A percentile compares a stretch with the other conserved stretches of the same genome.
These are phyloP conservation scores for Salvia rosmarinus DNA, from an alignment of 257 asterid genomes.

Conservation along the genomic window DNA sequence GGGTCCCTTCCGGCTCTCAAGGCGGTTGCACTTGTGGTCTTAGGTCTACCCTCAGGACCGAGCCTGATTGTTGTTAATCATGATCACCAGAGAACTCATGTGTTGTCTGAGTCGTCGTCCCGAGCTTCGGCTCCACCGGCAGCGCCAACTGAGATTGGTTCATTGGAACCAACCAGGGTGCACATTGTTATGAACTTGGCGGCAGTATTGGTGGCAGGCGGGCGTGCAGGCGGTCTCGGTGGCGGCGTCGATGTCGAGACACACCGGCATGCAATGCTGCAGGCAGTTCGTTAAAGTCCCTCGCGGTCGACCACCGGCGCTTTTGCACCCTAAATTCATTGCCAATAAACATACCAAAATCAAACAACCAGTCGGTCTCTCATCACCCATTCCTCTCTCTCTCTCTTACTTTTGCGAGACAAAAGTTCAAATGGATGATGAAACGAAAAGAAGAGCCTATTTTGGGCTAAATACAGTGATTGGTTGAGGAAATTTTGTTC, in stretches of 20 bases:
- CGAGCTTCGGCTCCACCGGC: too few species aligned
- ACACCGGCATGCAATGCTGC: conserved; percentile 29
- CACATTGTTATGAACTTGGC: conserved; percentile 29
- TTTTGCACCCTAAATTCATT: conserved; percentile 11
- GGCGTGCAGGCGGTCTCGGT: conserved; percentile 12
- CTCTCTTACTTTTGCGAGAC: background rate
- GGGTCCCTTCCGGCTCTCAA: too few species aligned
- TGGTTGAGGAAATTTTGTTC: background rate
- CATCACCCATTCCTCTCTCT: background rate
- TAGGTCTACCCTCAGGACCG: too few species aligned
- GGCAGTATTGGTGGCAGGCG: conserved; percentile 36
- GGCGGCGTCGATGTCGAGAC: conserved; percentile 32
- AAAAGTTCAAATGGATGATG: background rate
- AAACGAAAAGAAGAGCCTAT: background rate
- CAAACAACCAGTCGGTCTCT: background rate
- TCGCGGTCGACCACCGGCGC: background rate
- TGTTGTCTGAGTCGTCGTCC: too few species aligned
- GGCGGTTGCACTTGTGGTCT: too few species aligned
- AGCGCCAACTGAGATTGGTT: too few species aligned
- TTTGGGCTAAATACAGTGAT: background rate
- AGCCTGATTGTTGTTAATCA: too few species aligned
- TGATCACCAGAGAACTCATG: too few species aligned
- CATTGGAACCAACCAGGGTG: conserved; percentile 33
- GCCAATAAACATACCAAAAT: conserved; percentile 26
- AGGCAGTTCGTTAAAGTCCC: background rate